Percentiles rank a stretch among this genome's conserved stretches.
phyloP scores from a whole-genome alignment of 2,329 filamentous ascomycete genomes.

The Dactylonectria estremocensis region DNA sequence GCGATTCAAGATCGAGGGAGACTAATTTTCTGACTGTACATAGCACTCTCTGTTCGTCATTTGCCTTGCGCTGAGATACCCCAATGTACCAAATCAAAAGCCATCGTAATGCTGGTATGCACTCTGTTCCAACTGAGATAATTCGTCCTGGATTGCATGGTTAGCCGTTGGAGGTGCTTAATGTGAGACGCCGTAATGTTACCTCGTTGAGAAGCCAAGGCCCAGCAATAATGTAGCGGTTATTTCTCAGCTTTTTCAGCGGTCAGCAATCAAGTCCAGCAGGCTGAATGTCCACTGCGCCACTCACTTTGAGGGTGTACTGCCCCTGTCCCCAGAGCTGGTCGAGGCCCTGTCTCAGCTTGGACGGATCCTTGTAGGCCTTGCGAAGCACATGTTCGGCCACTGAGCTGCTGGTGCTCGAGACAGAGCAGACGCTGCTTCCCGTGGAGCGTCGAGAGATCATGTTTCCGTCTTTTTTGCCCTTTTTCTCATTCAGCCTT shows the following conservation, averaged over 20 bases:
- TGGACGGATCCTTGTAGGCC: constrained; percentile 8
- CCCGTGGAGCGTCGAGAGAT: not conserved
- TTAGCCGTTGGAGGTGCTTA: not conserved
- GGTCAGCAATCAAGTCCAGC: not conserved
- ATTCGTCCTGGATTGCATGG: not conserved
- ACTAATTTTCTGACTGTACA: not conserved
- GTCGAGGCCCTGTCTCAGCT: constrained; percentile 8
- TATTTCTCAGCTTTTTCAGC: constrained; percentile 12
- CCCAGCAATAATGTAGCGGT: constrained; percentile 4
- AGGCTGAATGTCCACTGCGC: not conserved
- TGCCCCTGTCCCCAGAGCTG: not conserved
- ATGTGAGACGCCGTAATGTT: not conserved
- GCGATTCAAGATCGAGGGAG: too few relatives aligned
- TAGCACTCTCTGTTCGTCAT: too few relatives aligned
- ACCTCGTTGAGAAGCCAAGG: not conserved
- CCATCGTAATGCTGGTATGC: not conserved
- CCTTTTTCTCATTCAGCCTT: not conserved
- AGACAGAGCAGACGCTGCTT: not conserved
- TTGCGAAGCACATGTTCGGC: not conserved
- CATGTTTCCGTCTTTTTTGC: not conserved
- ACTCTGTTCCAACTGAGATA: not conserved
- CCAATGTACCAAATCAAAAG: too few relatives aligned
- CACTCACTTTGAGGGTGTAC: constrained; percentile 1
- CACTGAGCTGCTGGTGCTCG: not conserved
- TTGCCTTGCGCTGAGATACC: too few relatives aligned